Percentiles rank a stretch among this genome's conserved stretches.
Conservation (phyloP, 345 rosid genomes). For the Populus tremula region DNA sequence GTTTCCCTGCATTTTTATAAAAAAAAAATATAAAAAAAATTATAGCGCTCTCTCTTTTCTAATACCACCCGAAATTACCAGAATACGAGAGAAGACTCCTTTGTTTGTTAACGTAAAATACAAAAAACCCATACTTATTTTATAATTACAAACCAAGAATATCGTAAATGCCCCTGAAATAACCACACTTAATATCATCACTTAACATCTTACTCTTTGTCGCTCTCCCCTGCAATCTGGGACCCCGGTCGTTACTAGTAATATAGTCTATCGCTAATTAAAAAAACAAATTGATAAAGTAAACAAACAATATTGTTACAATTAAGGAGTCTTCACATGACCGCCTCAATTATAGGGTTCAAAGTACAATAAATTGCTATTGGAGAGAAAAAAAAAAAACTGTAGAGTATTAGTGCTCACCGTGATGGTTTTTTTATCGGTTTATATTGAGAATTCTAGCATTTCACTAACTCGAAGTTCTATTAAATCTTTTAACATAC, state of each 20-base stretch:
- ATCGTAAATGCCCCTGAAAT: neutral
- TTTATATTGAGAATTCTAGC: too few relatives aligned
- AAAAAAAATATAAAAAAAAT: neutral
- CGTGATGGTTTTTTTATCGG: too few relatives aligned
- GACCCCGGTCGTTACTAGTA: neutral
- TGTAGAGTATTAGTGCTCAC: too few relatives aligned
- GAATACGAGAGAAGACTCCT: constrained; percentile 13
- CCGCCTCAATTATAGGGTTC: too few relatives aligned
- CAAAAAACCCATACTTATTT: constrained; percentile 4
- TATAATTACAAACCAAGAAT: neutral
- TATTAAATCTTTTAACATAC: too few relatives aligned
- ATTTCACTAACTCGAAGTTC: too few relatives aligned
- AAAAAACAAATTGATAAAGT: neutral
- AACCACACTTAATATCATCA: neutral
- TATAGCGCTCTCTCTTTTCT: neutral
- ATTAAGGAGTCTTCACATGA: neutral
- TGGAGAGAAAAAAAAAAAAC: too few relatives aligned
- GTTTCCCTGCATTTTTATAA: constrained; percentile 24
- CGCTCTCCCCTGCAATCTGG: neutral
- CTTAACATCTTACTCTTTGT: neutral
- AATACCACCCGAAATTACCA: constrained; percentile 15
- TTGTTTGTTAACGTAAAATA: neutral
- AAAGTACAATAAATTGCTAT: too few relatives aligned
- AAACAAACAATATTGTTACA: neutral
- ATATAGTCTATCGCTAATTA: neutral